A percentile compares a stretch with the other conserved stretches of the same genome.
Evolutionary conservation across 83 land plant species (phyloP).

Genomic region (Thuja plicata): DNA sequence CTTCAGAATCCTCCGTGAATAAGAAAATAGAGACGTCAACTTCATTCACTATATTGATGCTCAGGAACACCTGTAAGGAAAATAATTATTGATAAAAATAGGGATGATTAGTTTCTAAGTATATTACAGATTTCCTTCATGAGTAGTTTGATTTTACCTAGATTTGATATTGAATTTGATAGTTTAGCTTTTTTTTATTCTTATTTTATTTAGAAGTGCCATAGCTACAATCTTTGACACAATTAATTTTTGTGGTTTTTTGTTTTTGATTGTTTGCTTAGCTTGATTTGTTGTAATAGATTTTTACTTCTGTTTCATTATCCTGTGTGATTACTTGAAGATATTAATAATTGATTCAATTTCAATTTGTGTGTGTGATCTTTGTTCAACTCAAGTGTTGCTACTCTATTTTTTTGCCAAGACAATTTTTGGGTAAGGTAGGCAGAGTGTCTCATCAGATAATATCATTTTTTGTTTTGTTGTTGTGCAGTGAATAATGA

Average conservation of each 20-base stretch:
- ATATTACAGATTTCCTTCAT: no score
- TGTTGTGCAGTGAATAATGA: slow-evolving; percentile 13
- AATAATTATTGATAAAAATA: no score
- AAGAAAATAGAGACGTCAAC: no score
- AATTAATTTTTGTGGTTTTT: no score
- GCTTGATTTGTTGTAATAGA: background rate
- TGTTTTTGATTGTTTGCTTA: background rate
- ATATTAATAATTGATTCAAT: background rate
- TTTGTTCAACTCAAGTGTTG: background rate
- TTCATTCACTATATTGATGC: background rate
- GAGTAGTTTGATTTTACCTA: no score
- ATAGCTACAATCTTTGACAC: no score
- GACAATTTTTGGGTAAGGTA: background rate
- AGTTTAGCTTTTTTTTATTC: no score
- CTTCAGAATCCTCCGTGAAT: background rate
- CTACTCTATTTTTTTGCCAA: background rate
- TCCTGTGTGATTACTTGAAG: background rate
- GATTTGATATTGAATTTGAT: no score
- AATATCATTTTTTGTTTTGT: background rate
- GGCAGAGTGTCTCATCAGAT: background rate
- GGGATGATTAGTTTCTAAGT: background rate
- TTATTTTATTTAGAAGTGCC: no score
- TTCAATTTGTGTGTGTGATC: background rate
- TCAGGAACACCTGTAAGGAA: background rate
- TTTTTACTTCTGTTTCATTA: no score